Evolutionary conservation across 345 rosid genomes (phyloP).

Genomic region (Microcos paniculata): DNA sequence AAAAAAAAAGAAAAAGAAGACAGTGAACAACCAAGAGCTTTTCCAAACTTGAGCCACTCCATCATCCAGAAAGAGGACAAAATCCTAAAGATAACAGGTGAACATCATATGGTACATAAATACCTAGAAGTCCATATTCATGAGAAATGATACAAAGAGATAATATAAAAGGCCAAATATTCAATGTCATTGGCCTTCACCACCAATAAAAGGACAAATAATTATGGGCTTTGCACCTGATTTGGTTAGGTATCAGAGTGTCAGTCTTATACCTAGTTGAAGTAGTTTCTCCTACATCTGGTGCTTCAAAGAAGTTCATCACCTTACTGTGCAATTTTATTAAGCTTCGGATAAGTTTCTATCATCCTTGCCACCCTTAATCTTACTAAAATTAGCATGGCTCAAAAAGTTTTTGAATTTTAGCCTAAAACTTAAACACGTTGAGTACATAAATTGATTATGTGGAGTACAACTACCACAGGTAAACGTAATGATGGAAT

Average conservation of each 20-base stretch:
- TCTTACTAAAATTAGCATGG: not conserved
- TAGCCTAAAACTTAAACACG: constrained; percentile 14
- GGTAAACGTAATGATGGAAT: constrained; percentile 74
- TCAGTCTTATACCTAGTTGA: constrained; percentile 8
- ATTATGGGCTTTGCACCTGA: not conserved
- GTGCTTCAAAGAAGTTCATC: not conserved
- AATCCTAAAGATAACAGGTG: not conserved
- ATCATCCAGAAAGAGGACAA: constrained; percentile 7
- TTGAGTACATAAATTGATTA: constrained; percentile 13
- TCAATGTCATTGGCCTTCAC: not conserved
- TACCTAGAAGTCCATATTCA: not conserved
- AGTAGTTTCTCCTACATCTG: not conserved
- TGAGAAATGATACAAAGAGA: not conserved
- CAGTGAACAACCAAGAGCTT: not conserved
- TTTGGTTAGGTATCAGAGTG: not conserved
- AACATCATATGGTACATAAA: constrained; percentile 5
- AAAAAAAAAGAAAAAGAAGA: not conserved
- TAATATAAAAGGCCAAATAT: not conserved
- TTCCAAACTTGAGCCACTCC: not conserved
- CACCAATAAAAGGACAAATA: not conserved
- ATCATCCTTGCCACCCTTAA: not conserved
- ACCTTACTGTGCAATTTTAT: not conserved
- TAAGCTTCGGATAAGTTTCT: not conserved
- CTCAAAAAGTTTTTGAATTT: not conserved
- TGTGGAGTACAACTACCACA: constrained; percentile 72